Percentiles rank a stretch among this genome's conserved stretches.
Conservation (phyloP, 2,329 filamentous ascomycete species). For the Plenodomus biglobosus region DNA sequence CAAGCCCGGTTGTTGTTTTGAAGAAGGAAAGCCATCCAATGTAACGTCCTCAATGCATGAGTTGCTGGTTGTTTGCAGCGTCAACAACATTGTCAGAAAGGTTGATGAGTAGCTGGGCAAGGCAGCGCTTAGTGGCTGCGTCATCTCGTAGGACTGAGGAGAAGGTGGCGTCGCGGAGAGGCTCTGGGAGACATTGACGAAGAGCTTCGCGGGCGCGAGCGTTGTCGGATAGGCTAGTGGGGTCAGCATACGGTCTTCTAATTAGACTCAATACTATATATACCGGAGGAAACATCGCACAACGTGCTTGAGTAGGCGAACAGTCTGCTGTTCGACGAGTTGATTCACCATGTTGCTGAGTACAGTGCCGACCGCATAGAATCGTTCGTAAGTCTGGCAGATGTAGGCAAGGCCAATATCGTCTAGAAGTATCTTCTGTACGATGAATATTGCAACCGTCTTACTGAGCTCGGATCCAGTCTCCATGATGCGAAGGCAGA, state of each 20-base stretch:
- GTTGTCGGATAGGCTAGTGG: constrained; percentile 84
- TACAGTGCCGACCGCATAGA: constrained; percentile 96
- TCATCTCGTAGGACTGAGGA: constrained; percentile 95
- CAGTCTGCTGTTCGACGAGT: constrained; percentile 95
- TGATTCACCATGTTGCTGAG: constrained; percentile 98
- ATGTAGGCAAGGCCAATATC: constrained; percentile 98
- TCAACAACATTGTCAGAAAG: constrained; percentile 83
- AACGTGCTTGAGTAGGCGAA: constrained; percentile 92
- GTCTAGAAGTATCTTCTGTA: constrained; percentile 96
- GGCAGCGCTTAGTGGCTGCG: constrained; percentile 93
- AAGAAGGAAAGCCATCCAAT: constrained; percentile 1
- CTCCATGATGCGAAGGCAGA: constrained; percentile 98
- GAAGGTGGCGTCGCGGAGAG: constrained; percentile 97
- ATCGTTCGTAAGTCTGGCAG: constrained; percentile 96
- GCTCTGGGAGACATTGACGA: constrained; percentile 92
- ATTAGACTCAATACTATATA: constrained; percentile 32
- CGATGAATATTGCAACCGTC: constrained; percentile 98
- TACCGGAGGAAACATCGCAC: constrained; percentile 95
- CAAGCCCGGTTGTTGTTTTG: constrained; percentile 3
- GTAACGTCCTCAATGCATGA: constrained; percentile 33
- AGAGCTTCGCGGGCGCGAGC: constrained; percentile 92
- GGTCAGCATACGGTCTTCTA: constrained; percentile 15
- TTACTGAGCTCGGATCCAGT: constrained; percentile 98
- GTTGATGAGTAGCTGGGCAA: constrained; percentile 96
- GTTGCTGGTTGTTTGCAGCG: constrained; percentile 40